Evolutionary conservation across 2,329 filamentous ascomycete genomes (phyloP).

Genomic region (Colletotrichum spaethianum): DNA sequence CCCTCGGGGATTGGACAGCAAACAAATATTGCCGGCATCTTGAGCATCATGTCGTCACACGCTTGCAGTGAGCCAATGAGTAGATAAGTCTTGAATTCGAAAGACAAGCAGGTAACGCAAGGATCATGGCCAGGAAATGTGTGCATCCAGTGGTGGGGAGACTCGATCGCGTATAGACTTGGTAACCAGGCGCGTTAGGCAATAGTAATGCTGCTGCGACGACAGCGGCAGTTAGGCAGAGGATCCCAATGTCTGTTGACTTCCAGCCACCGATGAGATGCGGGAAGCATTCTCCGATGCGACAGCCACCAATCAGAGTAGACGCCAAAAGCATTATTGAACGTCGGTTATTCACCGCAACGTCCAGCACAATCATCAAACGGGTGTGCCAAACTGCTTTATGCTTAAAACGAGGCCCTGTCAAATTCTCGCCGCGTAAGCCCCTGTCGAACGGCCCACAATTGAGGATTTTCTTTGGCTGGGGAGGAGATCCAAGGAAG

Average conservation of each 20-base stretch:
- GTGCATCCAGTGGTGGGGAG: neutral
- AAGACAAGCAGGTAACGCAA: neutral
- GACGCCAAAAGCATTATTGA: neutral
- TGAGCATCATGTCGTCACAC: constrained; percentile 1
- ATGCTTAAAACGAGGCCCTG: constrained; percentile 23
- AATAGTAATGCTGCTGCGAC: neutral
- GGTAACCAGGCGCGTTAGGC: neutral
- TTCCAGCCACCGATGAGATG: neutral
- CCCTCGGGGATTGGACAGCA: neutral
- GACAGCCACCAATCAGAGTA: neutral
- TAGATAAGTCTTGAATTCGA: neutral
- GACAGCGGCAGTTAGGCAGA: constrained; percentile 3
- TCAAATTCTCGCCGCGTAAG: neutral
- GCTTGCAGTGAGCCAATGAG: neutral
- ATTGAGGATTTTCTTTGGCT: neutral
- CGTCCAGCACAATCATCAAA: neutral
- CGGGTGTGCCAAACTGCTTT: constrained; percentile 17
- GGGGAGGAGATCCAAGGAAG: neutral
- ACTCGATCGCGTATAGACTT: neutral
- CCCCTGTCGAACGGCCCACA: neutral
- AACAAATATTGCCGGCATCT: neutral
- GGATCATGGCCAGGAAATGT: neutral
- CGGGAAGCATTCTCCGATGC: neutral
- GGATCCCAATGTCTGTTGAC: neutral
- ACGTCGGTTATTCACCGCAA: neutral